Conservation (phyloP, 257 asterid genomes). For the Penstemon eatonii region DNA sequence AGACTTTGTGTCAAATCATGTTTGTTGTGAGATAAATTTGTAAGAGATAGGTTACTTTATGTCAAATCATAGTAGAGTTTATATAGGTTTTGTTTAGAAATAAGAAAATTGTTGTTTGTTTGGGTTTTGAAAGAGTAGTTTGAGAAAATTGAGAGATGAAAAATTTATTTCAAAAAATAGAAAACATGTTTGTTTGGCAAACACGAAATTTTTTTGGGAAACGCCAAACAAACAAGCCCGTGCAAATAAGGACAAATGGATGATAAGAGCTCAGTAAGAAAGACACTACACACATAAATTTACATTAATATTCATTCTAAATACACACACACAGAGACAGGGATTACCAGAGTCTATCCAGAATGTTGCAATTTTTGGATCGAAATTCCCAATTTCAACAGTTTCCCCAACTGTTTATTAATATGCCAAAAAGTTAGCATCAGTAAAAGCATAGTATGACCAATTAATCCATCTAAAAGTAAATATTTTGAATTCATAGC, state of each 20-base stretch:
- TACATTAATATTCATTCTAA: neutral
- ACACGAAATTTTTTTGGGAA: too few relatives aligned
- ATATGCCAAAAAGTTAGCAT: conserved; percentile 26
- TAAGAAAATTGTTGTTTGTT: too few relatives aligned
- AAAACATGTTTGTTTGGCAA: too few relatives aligned
- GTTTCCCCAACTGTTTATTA: conserved; percentile 77
- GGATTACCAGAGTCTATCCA: conserved; percentile 87
- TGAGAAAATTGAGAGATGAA: too few relatives aligned
- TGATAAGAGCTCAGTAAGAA: neutral
- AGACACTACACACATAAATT: conserved; percentile 8
- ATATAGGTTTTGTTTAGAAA: too few relatives aligned
- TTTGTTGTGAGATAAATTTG: too few relatives aligned
- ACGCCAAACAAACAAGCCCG: too few relatives aligned
- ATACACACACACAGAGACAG: conserved; percentile 5
- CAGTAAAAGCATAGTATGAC: conserved; percentile 10
- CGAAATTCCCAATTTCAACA: conserved; percentile 50
- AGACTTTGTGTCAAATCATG: too few relatives aligned
- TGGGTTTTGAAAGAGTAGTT: too few relatives aligned
- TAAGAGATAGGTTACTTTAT: too few relatives aligned
- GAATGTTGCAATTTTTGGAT: conserved; percentile 92
- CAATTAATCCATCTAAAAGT: neutral
- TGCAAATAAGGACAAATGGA: conserved; percentile 10
- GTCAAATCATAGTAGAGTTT: too few relatives aligned
- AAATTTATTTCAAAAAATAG: too few relatives aligned
- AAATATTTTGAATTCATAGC: neutral